Base-by-base conservation (phyloP, 352 stramenopile genomes). In the Phytophthora europaea region DNA sequence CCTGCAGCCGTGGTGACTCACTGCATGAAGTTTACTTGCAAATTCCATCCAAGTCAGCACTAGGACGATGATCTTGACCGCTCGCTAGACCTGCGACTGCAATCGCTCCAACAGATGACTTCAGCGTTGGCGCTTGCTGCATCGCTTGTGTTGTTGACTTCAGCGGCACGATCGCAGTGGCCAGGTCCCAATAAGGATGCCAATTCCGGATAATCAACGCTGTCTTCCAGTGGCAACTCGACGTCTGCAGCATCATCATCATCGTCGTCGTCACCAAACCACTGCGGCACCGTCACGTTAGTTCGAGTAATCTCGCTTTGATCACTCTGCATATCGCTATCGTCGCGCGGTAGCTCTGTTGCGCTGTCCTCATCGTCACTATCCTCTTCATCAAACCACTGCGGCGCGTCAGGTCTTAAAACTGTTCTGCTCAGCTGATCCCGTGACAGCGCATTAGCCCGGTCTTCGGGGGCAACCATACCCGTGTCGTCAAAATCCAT, bases 321-420 rank as follows among this genome's bases (percentile, higher is more conserved):
- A 31, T 54, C 48, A 23, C 26, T 40, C 6, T 23, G 13, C 31
- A 2, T 58, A 18, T 33, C 26, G 63, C 9, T 12, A 22, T 62
- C 59, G 16, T 63, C 66, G n/a, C 15, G n/a, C 55, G 18, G 18
- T 13, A 16, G 22, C 12, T 68, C 58, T 23, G 20, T 8, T 10
- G 23, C 38, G 18, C 40, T 54, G 7, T 26, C 22, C 12, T 70
- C 26, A 12, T 52, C 50, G 6, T 48, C 40, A 20, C 55, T 67
- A 20, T 57, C 55, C 3, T 63, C 58, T 20, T 63, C 68, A 36
- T 54, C 28, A 67, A 75, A 75, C 62, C 68, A 75, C 43, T 75
- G 68, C 48, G 56, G 62, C 18, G 33, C 68, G 58, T 71, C 68
- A 22, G 40, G 31, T 26, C 20, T 62, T 23, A 64, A 31, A 16